phyloP scores from a whole-genome alignment of 1,284 basidiomycete species.

The Trichosporon coremiiforme region DNA sequence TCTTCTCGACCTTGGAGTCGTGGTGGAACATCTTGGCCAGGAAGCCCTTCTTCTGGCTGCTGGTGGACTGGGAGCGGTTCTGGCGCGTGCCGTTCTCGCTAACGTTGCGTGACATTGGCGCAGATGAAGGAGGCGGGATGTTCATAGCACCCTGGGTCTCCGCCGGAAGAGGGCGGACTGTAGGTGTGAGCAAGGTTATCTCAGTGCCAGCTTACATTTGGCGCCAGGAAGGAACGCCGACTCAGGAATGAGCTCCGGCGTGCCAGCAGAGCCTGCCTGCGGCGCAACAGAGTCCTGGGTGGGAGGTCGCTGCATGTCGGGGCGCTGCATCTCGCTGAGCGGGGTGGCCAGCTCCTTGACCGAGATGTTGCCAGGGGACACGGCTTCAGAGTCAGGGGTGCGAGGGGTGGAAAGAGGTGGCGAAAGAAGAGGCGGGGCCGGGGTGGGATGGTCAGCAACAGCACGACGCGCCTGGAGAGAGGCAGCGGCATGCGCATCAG shows the following conservation, averaged over 20 bases:
- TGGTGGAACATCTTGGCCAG: slow-evolving; percentile 56
- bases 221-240: slow-evolving; percentile 44
- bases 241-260: slow-evolving; percentile 32
- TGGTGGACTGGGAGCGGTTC: slow-evolving; percentile 31
- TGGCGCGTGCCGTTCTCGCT: slow-evolving; percentile 36
- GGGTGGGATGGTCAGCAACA: slow-evolving; percentile 24
- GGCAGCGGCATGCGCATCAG: slow-evolving; percentile 17
- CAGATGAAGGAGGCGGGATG: slow-evolving; percentile 44
- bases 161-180: slow-evolving; percentile 50
- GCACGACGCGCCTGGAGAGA: slow-evolving; percentile 26
- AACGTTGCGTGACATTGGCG: slow-evolving; percentile 46
- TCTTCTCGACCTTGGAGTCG: slow-evolving; percentile 42
- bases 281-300: slow-evolving; percentile 24
- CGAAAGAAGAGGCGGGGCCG: slow-evolving; percentile 26
- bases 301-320: slow-evolving; percentile 12
- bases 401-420: slow-evolving; percentile 30
- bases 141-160: slow-evolving; percentile 40
- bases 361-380: slow-evolving; percentile 21
- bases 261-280: slow-evolving; percentile 22
- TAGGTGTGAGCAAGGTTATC: slow-evolving; percentile 6
- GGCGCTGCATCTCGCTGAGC: slow-evolving; percentile 23
- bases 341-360: slow-evolving; percentile 28
- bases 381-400: slow-evolving; percentile 28
- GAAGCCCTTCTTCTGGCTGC: slow-evolving; percentile 53
- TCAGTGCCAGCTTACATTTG: slow-evolving; percentile 38